These are phyloP conservation scores for Wickerhamiella infanticola DNA, from an alignment of 1,139 yeast genomes.

Conservation along the genomic window DNA sequence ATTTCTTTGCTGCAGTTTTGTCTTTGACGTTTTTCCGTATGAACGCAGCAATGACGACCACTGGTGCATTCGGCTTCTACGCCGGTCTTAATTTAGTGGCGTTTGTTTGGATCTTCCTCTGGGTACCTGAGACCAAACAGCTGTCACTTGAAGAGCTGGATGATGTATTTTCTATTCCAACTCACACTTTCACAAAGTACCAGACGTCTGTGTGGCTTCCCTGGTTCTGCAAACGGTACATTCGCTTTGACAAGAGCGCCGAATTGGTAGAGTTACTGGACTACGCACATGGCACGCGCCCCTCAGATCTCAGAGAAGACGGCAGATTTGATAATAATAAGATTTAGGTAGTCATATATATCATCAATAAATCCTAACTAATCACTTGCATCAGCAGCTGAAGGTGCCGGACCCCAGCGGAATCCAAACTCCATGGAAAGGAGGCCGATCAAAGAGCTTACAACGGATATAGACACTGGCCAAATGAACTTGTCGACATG, in stretches of 20 bases:
- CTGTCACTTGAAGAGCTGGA: conserved; percentile 47
- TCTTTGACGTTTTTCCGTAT: conserved; percentile 77
- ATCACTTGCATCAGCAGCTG: not conserved
- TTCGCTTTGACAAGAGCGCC: conserved; percentile 9
- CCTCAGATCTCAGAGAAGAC: not conserved
- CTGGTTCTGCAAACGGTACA: conserved; percentile 16
- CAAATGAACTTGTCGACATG: not conserved
- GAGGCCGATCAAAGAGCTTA: not conserved
- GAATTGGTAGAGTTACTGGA: not conserved
- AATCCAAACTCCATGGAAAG: not conserved
- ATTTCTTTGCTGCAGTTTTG: conserved; percentile 72
- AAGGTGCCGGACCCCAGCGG: not conserved
- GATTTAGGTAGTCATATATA: no score
- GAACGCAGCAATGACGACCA: conserved; percentile 47
- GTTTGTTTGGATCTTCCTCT: conserved; percentile 27
- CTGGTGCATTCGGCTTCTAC: conserved; percentile 81
- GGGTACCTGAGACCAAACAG: conserved; percentile 48
- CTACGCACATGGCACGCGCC: not conserved
- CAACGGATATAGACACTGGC: not conserved
- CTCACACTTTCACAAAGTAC: conserved; percentile 22
- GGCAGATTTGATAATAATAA: not conserved
- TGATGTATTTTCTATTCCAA: conserved; percentile 25
- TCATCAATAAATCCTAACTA: no score
- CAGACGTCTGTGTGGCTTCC: conserved; percentile 22
- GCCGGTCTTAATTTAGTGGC: conserved; percentile 69